These are phyloP conservation scores for Sporobolomyces phaffii DNA, from an alignment of 768 basidiomycete genomes.

Conservation along the genomic window DNA sequence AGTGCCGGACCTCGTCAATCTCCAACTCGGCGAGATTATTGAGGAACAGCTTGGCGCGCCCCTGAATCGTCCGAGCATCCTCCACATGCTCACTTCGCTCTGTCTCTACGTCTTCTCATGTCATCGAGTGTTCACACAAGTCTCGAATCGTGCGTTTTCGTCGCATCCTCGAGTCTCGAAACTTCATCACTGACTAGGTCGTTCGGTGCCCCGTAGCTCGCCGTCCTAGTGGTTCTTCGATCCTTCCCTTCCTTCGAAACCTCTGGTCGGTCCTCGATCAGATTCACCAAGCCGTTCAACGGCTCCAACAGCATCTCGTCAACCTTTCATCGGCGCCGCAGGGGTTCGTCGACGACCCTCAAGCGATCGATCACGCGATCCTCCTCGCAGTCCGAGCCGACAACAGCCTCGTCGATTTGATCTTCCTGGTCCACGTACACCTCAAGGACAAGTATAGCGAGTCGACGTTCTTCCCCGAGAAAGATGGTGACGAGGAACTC, in stretches of 20 bases:
- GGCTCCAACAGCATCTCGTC: conserved; percentile 34
- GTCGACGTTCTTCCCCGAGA: neutral
- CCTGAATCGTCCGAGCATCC: neutral
- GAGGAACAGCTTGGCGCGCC: neutral
- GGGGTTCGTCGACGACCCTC: conserved; percentile 9
- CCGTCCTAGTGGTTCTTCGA: neutral
- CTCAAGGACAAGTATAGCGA: neutral
- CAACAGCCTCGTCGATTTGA: conserved; percentile 24
- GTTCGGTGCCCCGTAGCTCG: no score
- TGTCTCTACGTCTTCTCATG: conserved; percentile 19
- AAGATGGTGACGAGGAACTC: conserved; percentile 18
- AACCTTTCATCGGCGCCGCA: neutral
- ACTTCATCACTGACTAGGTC: no score
- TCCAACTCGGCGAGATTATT: neutral
- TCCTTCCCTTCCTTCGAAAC: conserved; percentile 25
- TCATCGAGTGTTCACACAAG: conserved; percentile 22
- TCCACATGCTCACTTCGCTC: conserved; percentile 2
- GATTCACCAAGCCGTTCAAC: conserved; percentile 28
- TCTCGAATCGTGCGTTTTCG: conserved; percentile 9
- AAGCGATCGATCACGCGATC: conserved; percentile 27
- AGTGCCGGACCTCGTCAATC: conserved; percentile 24
- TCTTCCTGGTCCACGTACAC: conserved; percentile 15
- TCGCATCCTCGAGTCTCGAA: neutral
- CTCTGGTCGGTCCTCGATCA: conserved; percentile 34
- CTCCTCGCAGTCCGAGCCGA: conserved; percentile 32